Base-by-base conservation (phyloP, 495 filamentous ascomycete genomes). In the Corynascus novoguineensis region DNA sequence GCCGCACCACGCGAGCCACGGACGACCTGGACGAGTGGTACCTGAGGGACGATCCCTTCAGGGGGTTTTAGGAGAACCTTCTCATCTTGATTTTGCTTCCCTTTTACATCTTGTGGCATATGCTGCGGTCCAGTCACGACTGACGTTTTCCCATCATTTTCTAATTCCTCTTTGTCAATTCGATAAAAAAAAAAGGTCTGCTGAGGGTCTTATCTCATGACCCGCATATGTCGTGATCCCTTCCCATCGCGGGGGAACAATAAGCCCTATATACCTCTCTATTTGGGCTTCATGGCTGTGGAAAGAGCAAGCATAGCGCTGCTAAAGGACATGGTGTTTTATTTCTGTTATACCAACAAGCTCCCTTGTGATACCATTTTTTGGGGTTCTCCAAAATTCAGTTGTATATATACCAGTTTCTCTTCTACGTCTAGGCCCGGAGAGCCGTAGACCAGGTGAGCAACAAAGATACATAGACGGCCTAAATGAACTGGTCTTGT, bases 21-120 rank as follows among this genome's bases (percentile, higher is more conserved):
- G 73, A 75, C 34, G 72, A 74, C 1, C 61, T 70, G 5, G 76
- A 78, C 46, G 75, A 79, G 24, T 73, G 75, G 55, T 75, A 67
- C 62, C 68, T 71, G 62, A 63, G 69, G 22, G 73, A 77, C 22
- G 76, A 79, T 50, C 76, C 76, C 3, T 79, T 79, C 42, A 67
- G 64, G 55, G 76, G 75, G 11, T 79, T 79, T 57, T 79, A 66
- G 50, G 53, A 31, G 44, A 4, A 21, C 21, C 11, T 24, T 45
- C 59, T 50, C 25, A 21, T 14, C 31, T 42, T 38, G 22, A 29
- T 22, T 31, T 40, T 55, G 12, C 38, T 42, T 21, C 17, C 17
- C 3, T 17, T 31, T 24, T 49, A 22, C 22, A 40, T 41, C 19
- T 51, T 24, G 38, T 29, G 41, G 40, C 53, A 21, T 14, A 48